Percentiles rank a stretch among this genome's conserved stretches.
Conservation (phyloP, 345 rosid species). For the Aurinia saxatilis region DNA sequence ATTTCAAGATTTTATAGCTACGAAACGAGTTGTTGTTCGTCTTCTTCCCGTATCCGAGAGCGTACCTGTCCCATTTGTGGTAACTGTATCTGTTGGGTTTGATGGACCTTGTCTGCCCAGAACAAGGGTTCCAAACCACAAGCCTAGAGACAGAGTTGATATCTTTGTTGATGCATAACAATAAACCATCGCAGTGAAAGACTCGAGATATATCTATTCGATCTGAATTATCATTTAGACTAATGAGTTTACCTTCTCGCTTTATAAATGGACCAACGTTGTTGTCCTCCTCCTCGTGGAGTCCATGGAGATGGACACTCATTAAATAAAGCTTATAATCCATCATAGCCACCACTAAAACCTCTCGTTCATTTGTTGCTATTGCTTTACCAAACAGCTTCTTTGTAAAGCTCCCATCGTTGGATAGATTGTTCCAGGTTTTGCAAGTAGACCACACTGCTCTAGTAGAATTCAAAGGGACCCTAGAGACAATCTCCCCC, state of each 20-base stretch:
- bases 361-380: not conserved
- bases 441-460: not conserved
- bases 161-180: not conserved
- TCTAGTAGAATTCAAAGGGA: not conserved
- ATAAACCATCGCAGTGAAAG: not conserved
- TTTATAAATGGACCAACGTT: not conserved
- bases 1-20: not conserved
- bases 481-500: not conserved
- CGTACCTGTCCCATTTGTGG: not conserved
- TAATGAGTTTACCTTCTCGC: not conserved
- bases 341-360: not conserved
- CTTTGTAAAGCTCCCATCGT: not conserved
- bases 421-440: not conserved
- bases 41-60: not conserved
- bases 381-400: not conserved
- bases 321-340: not conserved
- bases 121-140: conserved; percentile 9
- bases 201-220: not conserved
- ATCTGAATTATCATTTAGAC: not conserved
- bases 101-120: not conserved
- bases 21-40: not conserved
- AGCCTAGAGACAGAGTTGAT: not conserved
- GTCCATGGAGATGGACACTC: not conserved
- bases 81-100: not conserved
- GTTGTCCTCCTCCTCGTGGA: not conserved